Percentiles rank a stretch among this genome's conserved stretches.
These are phyloP conservation scores for Hirsutella thompsonii DNA, from an alignment of 2,329 filamentous ascomycete genomes.

Conservation along the genomic window DNA sequence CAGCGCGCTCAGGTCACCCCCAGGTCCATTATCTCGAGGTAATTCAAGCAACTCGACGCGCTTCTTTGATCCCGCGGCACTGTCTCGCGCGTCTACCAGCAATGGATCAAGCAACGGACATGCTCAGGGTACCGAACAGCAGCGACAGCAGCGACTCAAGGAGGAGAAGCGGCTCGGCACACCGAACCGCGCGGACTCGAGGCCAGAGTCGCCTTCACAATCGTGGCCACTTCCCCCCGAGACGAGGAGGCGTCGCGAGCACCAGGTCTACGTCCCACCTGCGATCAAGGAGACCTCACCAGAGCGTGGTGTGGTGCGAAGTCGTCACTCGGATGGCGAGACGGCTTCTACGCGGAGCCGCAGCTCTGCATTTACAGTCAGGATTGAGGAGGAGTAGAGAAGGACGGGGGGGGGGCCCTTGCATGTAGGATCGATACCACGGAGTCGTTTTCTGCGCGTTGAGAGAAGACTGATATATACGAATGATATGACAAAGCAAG, in stretches of 20 bases:
- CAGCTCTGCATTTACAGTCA: constrained; percentile 8
- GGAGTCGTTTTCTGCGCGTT: no score
- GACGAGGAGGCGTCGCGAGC: constrained; percentile 1
- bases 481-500: no score
- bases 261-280: constrained; percentile 4
- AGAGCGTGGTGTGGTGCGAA: background rate
- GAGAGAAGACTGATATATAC: no score
- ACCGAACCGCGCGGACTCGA: background rate
- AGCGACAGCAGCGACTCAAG: background rate
- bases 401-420: no score
- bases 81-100: constrained; percentile 5
- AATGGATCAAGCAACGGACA: background rate
- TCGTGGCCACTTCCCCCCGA: constrained; percentile 4
- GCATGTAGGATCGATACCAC: no score
- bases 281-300: constrained; percentile 4
- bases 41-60: constrained; percentile 2
- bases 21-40: background rate
- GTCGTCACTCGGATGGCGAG: constrained; percentile 3
- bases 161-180: background rate
- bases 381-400: constrained; percentile 4
- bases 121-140: background rate
- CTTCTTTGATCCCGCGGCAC: constrained; percentile 6
- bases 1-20: background rate
- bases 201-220: constrained; percentile 2
- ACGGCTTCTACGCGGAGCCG: constrained; percentile 6